A percentile compares a stretch with the other conserved stretches of the same genome.
Conservation (phyloP, 2,329 filamentous ascomycete genomes). For the Beauveria sp. region DNA sequence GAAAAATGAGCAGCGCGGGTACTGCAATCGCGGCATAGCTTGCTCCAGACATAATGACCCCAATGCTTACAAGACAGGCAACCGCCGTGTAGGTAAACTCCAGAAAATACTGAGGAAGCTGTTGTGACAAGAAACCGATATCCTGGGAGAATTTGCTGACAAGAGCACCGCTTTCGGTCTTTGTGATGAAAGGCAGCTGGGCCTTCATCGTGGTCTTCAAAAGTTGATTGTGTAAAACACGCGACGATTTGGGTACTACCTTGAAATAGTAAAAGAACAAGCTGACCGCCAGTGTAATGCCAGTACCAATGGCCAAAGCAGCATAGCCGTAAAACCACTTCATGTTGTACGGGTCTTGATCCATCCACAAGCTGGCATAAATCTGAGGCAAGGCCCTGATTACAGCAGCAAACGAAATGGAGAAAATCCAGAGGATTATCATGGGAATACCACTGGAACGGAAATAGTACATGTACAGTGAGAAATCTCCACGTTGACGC, state of each 20-base stretch:
- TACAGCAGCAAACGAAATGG: background rate
- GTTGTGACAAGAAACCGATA: conserved; percentile 19
- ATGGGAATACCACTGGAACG: background rate
- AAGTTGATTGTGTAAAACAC: background rate
- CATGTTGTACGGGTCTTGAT: conserved; percentile 5
- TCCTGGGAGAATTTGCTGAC: conserved; percentile 22
- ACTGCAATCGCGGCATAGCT: conserved; percentile 23
- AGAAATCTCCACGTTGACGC: conserved; percentile 8
- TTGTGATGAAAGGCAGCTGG: conserved; percentile 3
- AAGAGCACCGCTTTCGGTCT: conserved; percentile 5
- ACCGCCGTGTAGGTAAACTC: conserved; percentile 5
- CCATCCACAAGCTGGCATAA: conserved; percentile 11
- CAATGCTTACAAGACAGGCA: conserved; percentile 13
- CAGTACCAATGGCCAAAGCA: background rate
- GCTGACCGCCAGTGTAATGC: background rate
- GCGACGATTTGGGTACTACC: conserved; percentile 10
- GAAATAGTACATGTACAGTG: conserved; percentile 11
- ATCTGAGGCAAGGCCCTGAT: conserved; percentile 4
- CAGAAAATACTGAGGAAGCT: conserved; percentile 16
- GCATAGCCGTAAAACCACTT: conserved; percentile 11
- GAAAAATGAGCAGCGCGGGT: conserved; percentile 17
- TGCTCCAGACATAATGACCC: conserved; percentile 18
- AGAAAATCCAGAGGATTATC: background rate
- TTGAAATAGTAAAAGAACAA: conserved; percentile 8
- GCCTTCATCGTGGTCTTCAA: conserved; percentile 13